These are phyloP conservation scores for Cystobasidium slooffiae DNA, from an alignment of 1,284 basidiomycete genomes.

Conservation along the genomic window DNA sequence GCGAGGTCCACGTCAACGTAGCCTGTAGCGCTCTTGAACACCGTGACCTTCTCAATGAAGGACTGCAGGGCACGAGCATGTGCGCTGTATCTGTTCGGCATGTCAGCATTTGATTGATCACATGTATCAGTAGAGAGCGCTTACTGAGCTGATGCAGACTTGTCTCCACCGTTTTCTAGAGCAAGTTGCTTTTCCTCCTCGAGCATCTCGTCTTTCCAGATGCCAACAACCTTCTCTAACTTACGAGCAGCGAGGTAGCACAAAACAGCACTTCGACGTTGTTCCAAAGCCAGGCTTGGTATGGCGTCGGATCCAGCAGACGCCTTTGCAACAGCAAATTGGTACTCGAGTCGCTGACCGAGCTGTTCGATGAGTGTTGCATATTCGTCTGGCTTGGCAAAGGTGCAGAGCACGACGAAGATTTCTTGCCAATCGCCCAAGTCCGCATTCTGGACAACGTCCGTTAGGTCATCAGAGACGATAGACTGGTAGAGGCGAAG, in stretches of 20 bases:
- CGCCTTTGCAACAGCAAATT: constrained; percentile 67
- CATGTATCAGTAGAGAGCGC: constrained; percentile 53
- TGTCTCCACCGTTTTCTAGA: constrained; percentile 53
- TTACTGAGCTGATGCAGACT: constrained; percentile 51
- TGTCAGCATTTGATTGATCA: constrained; percentile 55
- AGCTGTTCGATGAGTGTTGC: constrained; percentile 84
- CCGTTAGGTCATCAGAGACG: constrained; percentile 86
- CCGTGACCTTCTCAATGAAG: constrained; percentile 94
- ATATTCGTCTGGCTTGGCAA: constrained; percentile 80
- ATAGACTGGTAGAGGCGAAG: constrained; percentile 94
- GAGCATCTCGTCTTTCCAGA: constrained; percentile 89
- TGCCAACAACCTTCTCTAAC: constrained; percentile 84
- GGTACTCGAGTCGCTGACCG: constrained; percentile 85
- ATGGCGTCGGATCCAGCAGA: constrained; percentile 60
- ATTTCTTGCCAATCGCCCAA: constrained; percentile 94
- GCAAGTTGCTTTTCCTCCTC: constrained; percentile 73
- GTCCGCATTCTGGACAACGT: constrained; percentile 95
- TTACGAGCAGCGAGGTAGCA: constrained; percentile 84
- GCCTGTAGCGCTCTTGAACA: constrained; percentile 86
- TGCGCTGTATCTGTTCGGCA: constrained; percentile 66
- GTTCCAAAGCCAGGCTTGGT: constrained; percentile 61
- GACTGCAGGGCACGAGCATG: constrained; percentile 89
- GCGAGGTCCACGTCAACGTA: constrained; percentile 82
- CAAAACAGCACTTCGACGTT: constrained; percentile 86
- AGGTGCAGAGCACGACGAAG: constrained; percentile 96